Base-by-base conservation (phyloP, 139 green algal species). In the Volvox africanus region DNA sequence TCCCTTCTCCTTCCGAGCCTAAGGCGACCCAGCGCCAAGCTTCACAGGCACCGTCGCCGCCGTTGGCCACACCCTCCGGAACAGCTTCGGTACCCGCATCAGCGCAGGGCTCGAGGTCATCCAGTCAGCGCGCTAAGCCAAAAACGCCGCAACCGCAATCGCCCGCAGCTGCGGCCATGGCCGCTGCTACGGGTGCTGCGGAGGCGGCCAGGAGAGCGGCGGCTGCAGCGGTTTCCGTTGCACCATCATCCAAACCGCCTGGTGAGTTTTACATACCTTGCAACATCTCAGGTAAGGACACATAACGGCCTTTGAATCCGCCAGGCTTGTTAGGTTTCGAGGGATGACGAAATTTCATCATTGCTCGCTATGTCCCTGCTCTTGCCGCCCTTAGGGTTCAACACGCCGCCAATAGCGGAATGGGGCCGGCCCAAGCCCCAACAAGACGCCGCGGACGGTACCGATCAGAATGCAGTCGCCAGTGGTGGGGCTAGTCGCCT, bases 371-470 rank as follows among this genome's bases (percentile, higher is more conserved):
- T 55, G 44, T 55, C 50, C 22, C 80, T n/a, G 12, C 55, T 50
- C 16, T 35, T 24, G 37, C 79, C 30, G 3, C 19, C 28, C 19
- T 21, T 67, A 82, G 75, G 71, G 21, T 85, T 90, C 55, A 44
- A 30, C 32, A 62, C 86, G 1, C 35, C 76, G 22, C 89, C 83
- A 32, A 92, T 89, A 36, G 2, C 73, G 9, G 80, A 89, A 44
- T 92, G 89, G 82, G 89, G 82, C 75, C 89, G 81, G 32, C 50
- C 89, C 55, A 89, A 81, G 84, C 19, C 68, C 68, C 17, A 37
- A 13, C 32, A 33, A 33, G 75, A 55, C 32, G 75, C 75, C 30
- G 32, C 44, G 11, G 75, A 81, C 17, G 32, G 32, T 20, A 35
- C 32, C 75, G 75, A 55, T 24, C 30, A 9, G 13, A 35, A 9